Evolutionary conservation across 768 basidiomycete genomes (phyloP), one percentile per base, ranked within the genome.

Genomic region (Serpula lacrymans): DNA sequence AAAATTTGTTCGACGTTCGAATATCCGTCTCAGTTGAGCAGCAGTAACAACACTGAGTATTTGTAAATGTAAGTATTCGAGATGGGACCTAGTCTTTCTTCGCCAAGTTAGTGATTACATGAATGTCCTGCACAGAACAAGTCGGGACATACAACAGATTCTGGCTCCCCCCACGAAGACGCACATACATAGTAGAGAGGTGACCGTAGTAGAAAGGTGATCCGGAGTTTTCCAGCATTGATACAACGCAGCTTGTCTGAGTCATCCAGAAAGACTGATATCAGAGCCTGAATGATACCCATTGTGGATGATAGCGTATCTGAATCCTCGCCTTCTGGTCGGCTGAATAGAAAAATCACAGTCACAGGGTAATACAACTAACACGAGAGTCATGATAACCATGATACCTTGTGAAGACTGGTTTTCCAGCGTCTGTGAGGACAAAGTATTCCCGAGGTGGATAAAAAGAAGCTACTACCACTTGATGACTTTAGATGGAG

Each of bases 231-330:
- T 21, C 91, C 92, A 37, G 87, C 81, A 51, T 88, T 87, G 47
- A 97, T 88, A 43, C 77, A 90, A 22, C 91, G 76, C 24, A 84
- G 50, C 60, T 84, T 91, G 65, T 99, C 96, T 12, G 81, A 78
- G 33, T 94, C 88, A 53, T 96, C 94, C 5, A 93, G 77, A 61
- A 95, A 97, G 37, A 99, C 90, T 12, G 94, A 97, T 29, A 99
- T 83, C 1, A 99, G 72, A 2, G 96, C 94, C 59, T 97, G 95
- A 65, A 94, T 91, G 33, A 98, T 80, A 23, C 91, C 96, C 53
- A 95, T 85, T 13, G 81, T 79, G 6, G 86, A 84, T 9, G 90
- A 82, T 39, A 84, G 71, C 44, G 77, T 74, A 42, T 88, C 84
- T 13, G 71, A 64, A 37, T 82, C 78, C 40, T 75, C 76, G 32